phyloP scores from a whole-genome alignment of 331 rosid genomes.

The Rhamnella rubrinervis region DNA sequence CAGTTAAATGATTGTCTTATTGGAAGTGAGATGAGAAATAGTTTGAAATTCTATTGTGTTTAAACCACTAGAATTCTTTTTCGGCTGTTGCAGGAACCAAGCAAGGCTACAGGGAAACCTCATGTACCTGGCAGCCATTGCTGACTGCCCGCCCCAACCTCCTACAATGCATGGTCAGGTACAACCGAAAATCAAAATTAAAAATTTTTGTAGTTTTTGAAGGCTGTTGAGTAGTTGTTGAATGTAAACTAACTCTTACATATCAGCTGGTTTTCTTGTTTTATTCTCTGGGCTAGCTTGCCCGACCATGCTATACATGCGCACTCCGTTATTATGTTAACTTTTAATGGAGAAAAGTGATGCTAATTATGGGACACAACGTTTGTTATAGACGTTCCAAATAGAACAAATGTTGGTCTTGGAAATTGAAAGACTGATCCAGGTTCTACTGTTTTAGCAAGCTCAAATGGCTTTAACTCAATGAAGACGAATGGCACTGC shows the following conservation, averaged over 20 bases:
- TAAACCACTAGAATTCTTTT: background rate
- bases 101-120: slow-evolving; percentile 97
- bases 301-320: background rate
- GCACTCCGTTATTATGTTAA: no score
- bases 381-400: slow-evolving; percentile 34
- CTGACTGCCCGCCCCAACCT: slow-evolving; percentile 98
- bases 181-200: slow-evolving; percentile 9
- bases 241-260: background rate
- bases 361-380: slow-evolving; percentile 26
- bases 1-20: background rate
- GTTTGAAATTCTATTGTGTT: background rate
- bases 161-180: slow-evolving; percentile 87
- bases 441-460: slow-evolving; percentile 32
- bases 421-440: slow-evolving; percentile 29
- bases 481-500: slow-evolving; percentile 31
- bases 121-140: slow-evolving; percentile 98
- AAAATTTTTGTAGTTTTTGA: background rate
- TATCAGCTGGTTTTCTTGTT: background rate
- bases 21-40: background rate
- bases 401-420: slow-evolving; percentile 31
- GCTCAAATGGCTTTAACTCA: slow-evolving; percentile 32
- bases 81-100: slow-evolving; percentile 61
- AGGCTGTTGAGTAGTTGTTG: background rate
- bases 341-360: no score
- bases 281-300: background rate